Base-by-base conservation (phyloP, 768 basidiomycete species). In the Mycena maculata region DNA sequence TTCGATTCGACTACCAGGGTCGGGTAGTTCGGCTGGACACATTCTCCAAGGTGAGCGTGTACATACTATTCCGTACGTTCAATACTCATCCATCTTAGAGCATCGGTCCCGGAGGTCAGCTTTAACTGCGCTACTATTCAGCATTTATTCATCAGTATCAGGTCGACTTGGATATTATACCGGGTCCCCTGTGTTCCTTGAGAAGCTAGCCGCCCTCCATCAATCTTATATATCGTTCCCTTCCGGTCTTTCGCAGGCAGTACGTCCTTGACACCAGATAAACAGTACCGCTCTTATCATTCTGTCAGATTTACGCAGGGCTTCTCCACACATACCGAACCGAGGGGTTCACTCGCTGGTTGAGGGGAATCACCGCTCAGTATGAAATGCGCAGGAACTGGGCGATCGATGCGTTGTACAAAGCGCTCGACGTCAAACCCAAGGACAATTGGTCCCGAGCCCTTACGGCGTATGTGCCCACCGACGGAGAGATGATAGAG, bases 11-110 rank as follows among this genome's bases (percentile, higher is more conserved):
- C 74, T 84, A 82, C 45, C 80, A 91, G 68, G 89, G 90, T 15
- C 84, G 90, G 22, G 90, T 91, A 63, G 84, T 91, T 62, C 86
- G 90, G 4, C 76, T 91, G 38, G 90, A 90, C 72, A 87, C 86
- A 0, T 88, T 88, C 75, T 84, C 83, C 53, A 88, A 88, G 83
- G 84, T 82, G 20, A 23, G 70, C 28, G 25, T 15, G 15, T 28
- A 18, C 16, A 38, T 25, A n/a, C 12, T 25, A 9, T 4, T n/a
- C 25, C 11, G 0, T 1, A 3, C n/a, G 6, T 25, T 16, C 23
- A 52, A 15, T 30, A 31, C 30, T 49, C 20, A 55, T n/a, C 56
- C 30, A 20, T 3, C 36, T 3, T 22, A 59, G 57, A 47, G 54
- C 22, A 22, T 71, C 16, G 69, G 69, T n/a, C 69, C 69, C 15